Evolutionary conservation across 345 rosid genomes (phyloP).

Genomic region (Noccaea bulbosa): DNA sequence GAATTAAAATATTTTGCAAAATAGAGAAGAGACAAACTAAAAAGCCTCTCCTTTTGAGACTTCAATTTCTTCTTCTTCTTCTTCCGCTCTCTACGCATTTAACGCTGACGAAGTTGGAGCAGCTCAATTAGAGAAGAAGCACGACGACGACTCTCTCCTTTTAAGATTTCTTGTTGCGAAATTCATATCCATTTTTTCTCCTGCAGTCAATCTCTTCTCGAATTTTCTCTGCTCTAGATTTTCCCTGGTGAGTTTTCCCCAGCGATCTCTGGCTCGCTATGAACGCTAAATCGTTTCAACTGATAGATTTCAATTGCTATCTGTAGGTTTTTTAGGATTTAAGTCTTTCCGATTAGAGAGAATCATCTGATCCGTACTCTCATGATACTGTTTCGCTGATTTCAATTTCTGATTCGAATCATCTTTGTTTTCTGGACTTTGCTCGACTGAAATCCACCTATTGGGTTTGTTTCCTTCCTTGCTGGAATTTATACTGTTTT

Average conservation of each 20-base stretch:
- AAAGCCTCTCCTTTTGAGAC: neutral
- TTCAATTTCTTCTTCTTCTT: neutral
- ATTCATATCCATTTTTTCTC: neutral
- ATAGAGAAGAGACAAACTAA: conserved; percentile 14
- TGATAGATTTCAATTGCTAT: neutral
- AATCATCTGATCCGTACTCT: conserved; percentile 5
- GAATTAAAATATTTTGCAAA: conserved; percentile 4
- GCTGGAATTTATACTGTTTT: neutral
- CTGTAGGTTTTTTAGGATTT: neutral
- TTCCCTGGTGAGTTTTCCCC: neutral
- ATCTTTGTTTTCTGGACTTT: neutral
- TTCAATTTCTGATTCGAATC: neutral
- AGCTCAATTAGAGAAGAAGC: neutral
- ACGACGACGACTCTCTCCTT: conserved; percentile 13
- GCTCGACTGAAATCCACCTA: neutral
- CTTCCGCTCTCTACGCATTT: conserved; percentile 30
- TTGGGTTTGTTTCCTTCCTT: neutral
- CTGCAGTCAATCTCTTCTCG: conserved; percentile 3
- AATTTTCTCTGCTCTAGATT: neutral
- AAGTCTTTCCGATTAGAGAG: neutral
- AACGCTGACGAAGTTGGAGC: conserved; percentile 27
- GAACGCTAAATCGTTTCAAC: neutral
- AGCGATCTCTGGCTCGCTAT: conserved; percentile 8
- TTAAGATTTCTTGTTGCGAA: conserved; percentile 1
- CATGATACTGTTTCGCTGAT: conserved; percentile 13